These are phyloP conservation scores for Aspergillus kassunensis DNA, from an alignment of 495 filamentous ascomycete genomes.

Conservation along the genomic window DNA sequence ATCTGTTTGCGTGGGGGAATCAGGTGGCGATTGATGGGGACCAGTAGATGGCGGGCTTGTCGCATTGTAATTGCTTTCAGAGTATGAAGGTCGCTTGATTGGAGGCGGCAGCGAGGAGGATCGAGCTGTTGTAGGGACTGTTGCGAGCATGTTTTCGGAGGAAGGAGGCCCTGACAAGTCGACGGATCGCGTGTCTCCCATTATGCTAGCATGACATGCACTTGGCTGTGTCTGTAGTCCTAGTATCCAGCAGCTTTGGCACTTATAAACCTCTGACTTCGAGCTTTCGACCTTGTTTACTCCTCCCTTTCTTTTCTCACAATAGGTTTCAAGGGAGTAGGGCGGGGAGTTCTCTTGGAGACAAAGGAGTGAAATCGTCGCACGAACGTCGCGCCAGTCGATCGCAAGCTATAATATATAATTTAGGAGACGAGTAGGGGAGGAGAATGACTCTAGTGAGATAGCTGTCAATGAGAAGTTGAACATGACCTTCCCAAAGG, in stretches of 20 bases:
- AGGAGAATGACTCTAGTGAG: conserved; percentile 14
- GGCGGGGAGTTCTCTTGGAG: conserved; percentile 2
- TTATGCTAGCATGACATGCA: conserved; percentile 43
- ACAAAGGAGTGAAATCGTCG: conserved; percentile 16
- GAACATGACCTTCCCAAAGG: conserved; percentile 17
- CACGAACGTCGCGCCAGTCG: conserved; percentile 11
- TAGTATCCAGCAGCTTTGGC: not conserved
- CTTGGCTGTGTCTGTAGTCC: not conserved
- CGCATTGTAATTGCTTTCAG: conserved; percentile 27
- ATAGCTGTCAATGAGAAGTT: conserved; percentile 10
- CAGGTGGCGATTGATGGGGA: conserved; percentile 21
- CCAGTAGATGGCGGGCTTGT: conserved; percentile 28
- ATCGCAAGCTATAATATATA: conserved; percentile 2
- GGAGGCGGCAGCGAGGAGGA: conserved; percentile 30
- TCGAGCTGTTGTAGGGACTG: conserved; percentile 23
- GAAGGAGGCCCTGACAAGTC: conserved; percentile 28
- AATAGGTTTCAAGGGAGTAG: conserved; percentile 6
- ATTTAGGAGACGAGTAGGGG: conserved; percentile 5
- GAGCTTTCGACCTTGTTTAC: too few species aligned
- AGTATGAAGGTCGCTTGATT: conserved; percentile 20
- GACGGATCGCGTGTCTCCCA: conserved; percentile 32
- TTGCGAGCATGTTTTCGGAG: conserved; percentile 27
- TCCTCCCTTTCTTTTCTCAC: not conserved
- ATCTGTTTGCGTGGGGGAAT: conserved; percentile 15
- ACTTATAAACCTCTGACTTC: not conserved